Conservation (phyloP, 208 protist genomes). For the Acanthamoeba healyi region DNA sequence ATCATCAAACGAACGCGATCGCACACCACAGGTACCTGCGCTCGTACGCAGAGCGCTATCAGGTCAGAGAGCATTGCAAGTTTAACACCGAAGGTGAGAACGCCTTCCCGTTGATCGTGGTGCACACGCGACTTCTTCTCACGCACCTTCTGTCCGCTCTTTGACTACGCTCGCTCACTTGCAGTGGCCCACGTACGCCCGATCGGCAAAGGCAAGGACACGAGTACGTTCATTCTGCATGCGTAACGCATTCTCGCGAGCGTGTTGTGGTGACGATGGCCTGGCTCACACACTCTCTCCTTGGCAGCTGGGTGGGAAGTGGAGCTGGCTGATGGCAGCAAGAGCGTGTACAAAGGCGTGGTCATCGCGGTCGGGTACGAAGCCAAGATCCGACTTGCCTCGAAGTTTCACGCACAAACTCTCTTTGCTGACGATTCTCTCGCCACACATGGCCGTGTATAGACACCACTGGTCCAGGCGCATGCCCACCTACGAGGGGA, state of each 20-base stretch:
- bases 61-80: background rate
- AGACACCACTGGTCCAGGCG: conserved; percentile 74
- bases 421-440: background rate
- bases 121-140: background rate
- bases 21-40: background rate
- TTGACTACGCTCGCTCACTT: background rate
- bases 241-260: too few relatives aligned
- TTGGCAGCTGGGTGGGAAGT: conserved; percentile 31
- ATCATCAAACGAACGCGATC: too few relatives aligned
- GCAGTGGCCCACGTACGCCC: conserved; percentile 1
- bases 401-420: too few relatives aligned
- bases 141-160: too few relatives aligned
- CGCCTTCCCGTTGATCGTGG: background rate
- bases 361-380: conserved; percentile 72
- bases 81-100: conserved; percentile 39
- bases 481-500: conserved; percentile 68
- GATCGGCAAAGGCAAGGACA: conserved; percentile 46
- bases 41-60: conserved; percentile 2
- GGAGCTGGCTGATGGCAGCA: background rate
- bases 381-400: background rate
- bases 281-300: too few relatives aligned
- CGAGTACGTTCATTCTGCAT: too few relatives aligned
- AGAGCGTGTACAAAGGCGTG: conserved; percentile 61
- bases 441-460: too few relatives aligned
- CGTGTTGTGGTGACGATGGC: too few relatives aligned